These are phyloP conservation scores for Chytridium lagenaria DNA, from an alignment of 371 early-diverging fungal genomes.

Conservation along the genomic window DNA sequence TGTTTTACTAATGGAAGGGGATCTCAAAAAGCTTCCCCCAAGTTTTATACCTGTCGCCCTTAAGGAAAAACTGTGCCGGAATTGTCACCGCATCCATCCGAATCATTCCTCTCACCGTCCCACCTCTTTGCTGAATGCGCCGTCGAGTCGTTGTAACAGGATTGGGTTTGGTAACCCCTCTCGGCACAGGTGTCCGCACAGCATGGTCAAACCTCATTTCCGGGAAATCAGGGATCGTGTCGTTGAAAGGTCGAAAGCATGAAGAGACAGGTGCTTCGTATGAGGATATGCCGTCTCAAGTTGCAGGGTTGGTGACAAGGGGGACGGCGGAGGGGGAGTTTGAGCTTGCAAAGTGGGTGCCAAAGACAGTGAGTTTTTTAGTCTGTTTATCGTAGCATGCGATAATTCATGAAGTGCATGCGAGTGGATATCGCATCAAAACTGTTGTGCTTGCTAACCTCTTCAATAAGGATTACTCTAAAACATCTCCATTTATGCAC, in stretches of 20 bases:
- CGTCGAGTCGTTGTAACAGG: constrained; percentile 95
- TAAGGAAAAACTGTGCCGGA: too few species aligned
- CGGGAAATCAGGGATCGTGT: constrained; percentile 78
- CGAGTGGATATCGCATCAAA: not conserved
- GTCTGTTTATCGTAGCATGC: not conserved
- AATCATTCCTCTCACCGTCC: too few species aligned
- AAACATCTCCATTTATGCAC: constrained; percentile 85
- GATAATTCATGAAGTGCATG: not conserved
- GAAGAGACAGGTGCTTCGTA: constrained; percentile 26
- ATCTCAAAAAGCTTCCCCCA: not conserved
- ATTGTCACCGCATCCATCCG: too few species aligned
- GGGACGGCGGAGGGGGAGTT: constrained; percentile 67
- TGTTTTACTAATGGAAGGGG: not conserved
- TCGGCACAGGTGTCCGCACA: constrained; percentile 77
- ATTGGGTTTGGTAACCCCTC: constrained; percentile 90
- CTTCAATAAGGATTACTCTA: constrained; percentile 69
- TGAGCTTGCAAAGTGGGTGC: constrained; percentile 73
- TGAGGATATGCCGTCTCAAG: constrained; percentile 75
- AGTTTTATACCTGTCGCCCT: too few species aligned
- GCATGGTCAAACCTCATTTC: constrained; percentile 80
- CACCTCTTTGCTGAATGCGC: too few species aligned
- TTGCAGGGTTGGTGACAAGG: constrained; percentile 79
- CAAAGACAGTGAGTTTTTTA: constrained; percentile 60
- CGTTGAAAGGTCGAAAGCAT: constrained; percentile 52
- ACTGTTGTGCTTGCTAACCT: not conserved